A percentile compares a stretch with the other conserved stretches of the same genome.
phyloP scores from a whole-genome alignment of 2,329 filamentous ascomycete genomes.

The Aspergillus awamori region DNA sequence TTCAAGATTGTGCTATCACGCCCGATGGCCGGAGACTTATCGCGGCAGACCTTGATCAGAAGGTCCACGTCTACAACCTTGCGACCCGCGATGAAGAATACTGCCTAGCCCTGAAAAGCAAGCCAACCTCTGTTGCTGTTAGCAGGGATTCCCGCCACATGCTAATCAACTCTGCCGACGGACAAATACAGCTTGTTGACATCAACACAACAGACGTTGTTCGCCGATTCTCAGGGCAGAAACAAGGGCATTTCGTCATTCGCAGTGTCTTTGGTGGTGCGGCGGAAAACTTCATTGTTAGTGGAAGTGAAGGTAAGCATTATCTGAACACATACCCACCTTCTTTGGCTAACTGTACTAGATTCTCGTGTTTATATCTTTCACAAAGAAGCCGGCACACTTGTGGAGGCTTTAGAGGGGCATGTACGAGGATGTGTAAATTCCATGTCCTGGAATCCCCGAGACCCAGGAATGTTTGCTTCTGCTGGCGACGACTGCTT shows the following conservation, averaged over 20 bases:
- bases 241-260: slow-evolving; percentile 76
- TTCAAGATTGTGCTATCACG: slow-evolving; percentile 84
- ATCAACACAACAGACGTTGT: slow-evolving; percentile 72
- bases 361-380: slow-evolving; percentile 79
- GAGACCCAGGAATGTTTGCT: slow-evolving; percentile 79
- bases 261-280: slow-evolving; percentile 84
- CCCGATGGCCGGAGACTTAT: slow-evolving; percentile 78
- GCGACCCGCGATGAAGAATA: slow-evolving; percentile 73
- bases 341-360: slow-evolving; percentile 37
- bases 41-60: slow-evolving; percentile 70
- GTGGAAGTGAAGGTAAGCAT: slow-evolving; percentile 79
- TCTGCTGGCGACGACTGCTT: slow-evolving; percentile 85
- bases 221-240: slow-evolving; percentile 74
- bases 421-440: slow-evolving; percentile 80
- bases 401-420: slow-evolving; percentile 74
- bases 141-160: slow-evolving; percentile 79
- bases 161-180: slow-evolving; percentile 78
- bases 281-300: slow-evolving; percentile 86
- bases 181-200: slow-evolving; percentile 77
- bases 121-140: slow-evolving; percentile 77
- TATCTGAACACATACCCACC: neutral
- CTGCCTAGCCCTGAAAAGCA: slow-evolving; percentile 68
- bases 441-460: slow-evolving; percentile 85
- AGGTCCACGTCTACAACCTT: slow-evolving; percentile 82
- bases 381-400: slow-evolving; percentile 79